A percentile compares a stretch with the other conserved stretches of the same genome.
Conservation (phyloP, 1,139 yeast genomes). For the Pichia sorboxylosa region DNA sequence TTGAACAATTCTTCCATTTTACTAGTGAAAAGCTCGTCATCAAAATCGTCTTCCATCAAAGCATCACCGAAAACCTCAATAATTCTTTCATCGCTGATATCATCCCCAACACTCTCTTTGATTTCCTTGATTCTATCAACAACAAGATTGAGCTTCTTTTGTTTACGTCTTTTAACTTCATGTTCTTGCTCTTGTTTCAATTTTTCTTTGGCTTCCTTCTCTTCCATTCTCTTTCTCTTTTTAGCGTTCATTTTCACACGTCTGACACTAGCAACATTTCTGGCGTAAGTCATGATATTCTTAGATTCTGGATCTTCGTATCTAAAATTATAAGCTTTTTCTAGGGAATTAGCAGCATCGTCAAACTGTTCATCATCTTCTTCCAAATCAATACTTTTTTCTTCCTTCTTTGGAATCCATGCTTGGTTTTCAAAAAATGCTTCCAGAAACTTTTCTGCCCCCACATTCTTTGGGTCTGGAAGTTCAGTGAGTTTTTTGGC, state of each 20-base stretch:
- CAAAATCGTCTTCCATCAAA: conserved; percentile 77
- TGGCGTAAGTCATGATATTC: conserved; percentile 92
- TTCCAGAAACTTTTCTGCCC: conserved; percentile 49
- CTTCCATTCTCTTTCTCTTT: conserved; percentile 70
- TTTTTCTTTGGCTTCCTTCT: conserved; percentile 41
- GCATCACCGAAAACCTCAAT: conserved; percentile 59
- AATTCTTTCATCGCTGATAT: conserved; percentile 51
- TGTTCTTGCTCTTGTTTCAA: conserved; percentile 48
- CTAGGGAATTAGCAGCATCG: conserved; percentile 83
- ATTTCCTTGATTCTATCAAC: conserved; percentile 67
- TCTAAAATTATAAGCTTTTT: conserved; percentile 86
- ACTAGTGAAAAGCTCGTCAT: conserved; percentile 84
- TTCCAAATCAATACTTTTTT: conserved; percentile 29
- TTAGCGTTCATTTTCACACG: conserved; percentile 66
- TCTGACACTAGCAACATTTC: conserved; percentile 87
- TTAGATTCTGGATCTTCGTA: conserved; percentile 87
- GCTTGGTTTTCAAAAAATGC: conserved; percentile 70
- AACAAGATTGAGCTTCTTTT: conserved; percentile 63
- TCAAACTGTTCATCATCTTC: conserved; percentile 84
- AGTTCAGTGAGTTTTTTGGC: conserved; percentile 23
- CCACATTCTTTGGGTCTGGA: conserved; percentile 61
- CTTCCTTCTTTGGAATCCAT: conserved; percentile 64
- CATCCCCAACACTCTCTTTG: conserved; percentile 75
- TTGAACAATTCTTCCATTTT: conserved; percentile 78
- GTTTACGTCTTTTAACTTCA: conserved; percentile 61